Evolutionary conservation across 225 moss, liverwort and hornwort species (phyloP).

Genomic region (Marchantia paleacea): DNA sequence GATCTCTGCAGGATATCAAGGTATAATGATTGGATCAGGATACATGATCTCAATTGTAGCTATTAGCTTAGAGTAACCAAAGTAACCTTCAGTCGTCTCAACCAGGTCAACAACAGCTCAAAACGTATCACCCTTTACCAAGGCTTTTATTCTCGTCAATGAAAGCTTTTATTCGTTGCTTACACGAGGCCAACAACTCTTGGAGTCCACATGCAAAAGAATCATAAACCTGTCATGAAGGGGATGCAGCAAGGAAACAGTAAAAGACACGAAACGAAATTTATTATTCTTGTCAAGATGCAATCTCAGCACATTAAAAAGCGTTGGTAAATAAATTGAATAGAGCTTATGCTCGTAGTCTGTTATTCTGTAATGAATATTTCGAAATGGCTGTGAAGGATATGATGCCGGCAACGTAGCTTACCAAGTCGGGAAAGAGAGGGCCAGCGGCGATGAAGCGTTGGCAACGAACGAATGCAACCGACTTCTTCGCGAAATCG

Average conservation of each 20-base stretch:
- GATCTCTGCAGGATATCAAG: constrained; percentile 38
- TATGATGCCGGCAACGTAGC: constrained; percentile 3
- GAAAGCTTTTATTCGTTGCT: not conserved
- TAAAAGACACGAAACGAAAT: not conserved
- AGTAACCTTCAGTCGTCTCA: not conserved
- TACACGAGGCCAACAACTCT: not conserved
- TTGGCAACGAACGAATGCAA: constrained; percentile 46
- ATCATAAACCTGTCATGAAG: constrained; percentile 3
- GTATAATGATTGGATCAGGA: constrained; percentile 19
- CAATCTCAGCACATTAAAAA: not conserved
- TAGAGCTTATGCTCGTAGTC: too few species aligned
- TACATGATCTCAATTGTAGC: not conserved
- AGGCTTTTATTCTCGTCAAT: not conserved
- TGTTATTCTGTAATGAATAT: not conserved
- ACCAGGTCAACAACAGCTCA: not conserved
- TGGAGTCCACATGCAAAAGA: not conserved
- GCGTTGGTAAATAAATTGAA: not conserved
- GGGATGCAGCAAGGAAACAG: not conserved
- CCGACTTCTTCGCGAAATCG: constrained; percentile 47
- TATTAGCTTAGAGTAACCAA: not conserved
- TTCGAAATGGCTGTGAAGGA: not conserved
- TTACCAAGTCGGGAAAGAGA: constrained; percentile 40
- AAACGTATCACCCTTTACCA: not conserved
- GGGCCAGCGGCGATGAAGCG: constrained; percentile 37
- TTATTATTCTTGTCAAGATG: not conserved